Conservation (phyloP, 768 basidiomycete genomes). For the Leccinum rimulosum region DNA sequence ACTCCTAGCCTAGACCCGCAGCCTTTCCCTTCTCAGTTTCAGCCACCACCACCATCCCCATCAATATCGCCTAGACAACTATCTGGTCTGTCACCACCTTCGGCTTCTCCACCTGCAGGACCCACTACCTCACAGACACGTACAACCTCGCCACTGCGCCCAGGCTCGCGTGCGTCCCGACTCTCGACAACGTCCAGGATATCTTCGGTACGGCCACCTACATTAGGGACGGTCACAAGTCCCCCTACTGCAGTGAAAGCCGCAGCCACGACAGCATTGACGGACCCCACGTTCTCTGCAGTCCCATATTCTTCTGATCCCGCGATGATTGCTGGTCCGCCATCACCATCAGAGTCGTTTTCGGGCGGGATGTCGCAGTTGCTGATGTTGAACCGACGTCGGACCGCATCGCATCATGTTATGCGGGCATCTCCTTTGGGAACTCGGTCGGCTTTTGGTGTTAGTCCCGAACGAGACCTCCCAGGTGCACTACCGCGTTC, state of each 20-base stretch:
- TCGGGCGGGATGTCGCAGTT: slow-evolving; percentile 58
- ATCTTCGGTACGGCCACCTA: slow-evolving; percentile 61
- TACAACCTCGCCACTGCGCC: slow-evolving; percentile 59
- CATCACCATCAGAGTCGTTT: slow-evolving; percentile 61
- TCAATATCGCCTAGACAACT: slow-evolving; percentile 3
- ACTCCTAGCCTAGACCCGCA: background rate
- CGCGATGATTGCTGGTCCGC: slow-evolving; percentile 37
- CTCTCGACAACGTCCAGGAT: slow-evolving; percentile 67
- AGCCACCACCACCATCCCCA: slow-evolving; percentile 29
- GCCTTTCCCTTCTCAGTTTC: slow-evolving; percentile 30
- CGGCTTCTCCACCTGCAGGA: slow-evolving; percentile 29
- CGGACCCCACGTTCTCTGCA: slow-evolving; percentile 50
- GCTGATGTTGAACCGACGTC: slow-evolving; percentile 41
- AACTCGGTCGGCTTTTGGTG: slow-evolving; percentile 5
- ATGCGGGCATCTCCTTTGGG: slow-evolving; percentile 49
- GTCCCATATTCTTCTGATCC: slow-evolving; percentile 37
- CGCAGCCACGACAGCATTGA: slow-evolving; percentile 63
- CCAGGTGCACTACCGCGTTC: slow-evolving; percentile 7
- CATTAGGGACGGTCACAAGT: slow-evolving; percentile 47
- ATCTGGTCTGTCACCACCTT: slow-evolving; percentile 5
- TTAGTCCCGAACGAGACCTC: background rate
- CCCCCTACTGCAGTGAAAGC: slow-evolving; percentile 51
- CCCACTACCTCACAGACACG: slow-evolving; percentile 31
- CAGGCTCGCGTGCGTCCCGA: slow-evolving; percentile 70
- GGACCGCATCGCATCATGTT: slow-evolving; percentile 61